Conservation (phyloP, 2,329 filamentous ascomycete species). For the Ramularia endophylla region DNA sequence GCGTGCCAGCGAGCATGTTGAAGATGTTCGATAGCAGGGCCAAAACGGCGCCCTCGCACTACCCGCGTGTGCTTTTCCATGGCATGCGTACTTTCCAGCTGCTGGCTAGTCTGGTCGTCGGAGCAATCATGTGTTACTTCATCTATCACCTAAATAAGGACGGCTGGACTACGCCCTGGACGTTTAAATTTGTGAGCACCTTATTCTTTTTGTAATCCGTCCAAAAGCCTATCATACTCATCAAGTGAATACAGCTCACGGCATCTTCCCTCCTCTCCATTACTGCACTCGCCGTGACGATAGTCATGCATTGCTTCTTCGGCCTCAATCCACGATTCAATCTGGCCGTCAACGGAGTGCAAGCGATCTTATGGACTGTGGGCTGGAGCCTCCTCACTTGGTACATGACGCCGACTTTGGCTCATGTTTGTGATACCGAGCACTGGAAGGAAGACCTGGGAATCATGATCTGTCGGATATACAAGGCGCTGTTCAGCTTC, state of each 20-base stretch:
- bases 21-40: slow-evolving; percentile 23
- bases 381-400: slow-evolving; percentile 48
- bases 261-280: slow-evolving; percentile 48
- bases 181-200: slow-evolving; percentile 49
- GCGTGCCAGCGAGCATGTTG: too few species aligned
- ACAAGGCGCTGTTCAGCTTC: slow-evolving; percentile 57
- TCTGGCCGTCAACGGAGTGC: slow-evolving; percentile 42
- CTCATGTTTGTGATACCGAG: slow-evolving; percentile 41
- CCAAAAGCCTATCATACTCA: neutral
- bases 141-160: slow-evolving; percentile 48
- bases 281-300: slow-evolving; percentile 43
- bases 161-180: slow-evolving; percentile 50
- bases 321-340: slow-evolving; percentile 50
- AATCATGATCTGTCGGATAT: slow-evolving; percentile 51
- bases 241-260: slow-evolving; percentile 39
- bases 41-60: slow-evolving; percentile 37
- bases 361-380: slow-evolving; percentile 48
- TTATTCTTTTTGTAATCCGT: neutral
- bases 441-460: slow-evolving; percentile 52
- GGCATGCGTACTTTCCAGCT: slow-evolving; percentile 37
- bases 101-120: slow-evolving; percentile 44
- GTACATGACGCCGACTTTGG: slow-evolving; percentile 49
- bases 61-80: slow-evolving; percentile 41
- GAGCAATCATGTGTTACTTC: slow-evolving; percentile 51
- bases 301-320: slow-evolving; percentile 46